A percentile compares a stretch with the other conserved stretches of the same genome.
Evolutionary conservation across 768 basidiomycete genomes (phyloP).

Genomic region (Lepiota venenata): DNA sequence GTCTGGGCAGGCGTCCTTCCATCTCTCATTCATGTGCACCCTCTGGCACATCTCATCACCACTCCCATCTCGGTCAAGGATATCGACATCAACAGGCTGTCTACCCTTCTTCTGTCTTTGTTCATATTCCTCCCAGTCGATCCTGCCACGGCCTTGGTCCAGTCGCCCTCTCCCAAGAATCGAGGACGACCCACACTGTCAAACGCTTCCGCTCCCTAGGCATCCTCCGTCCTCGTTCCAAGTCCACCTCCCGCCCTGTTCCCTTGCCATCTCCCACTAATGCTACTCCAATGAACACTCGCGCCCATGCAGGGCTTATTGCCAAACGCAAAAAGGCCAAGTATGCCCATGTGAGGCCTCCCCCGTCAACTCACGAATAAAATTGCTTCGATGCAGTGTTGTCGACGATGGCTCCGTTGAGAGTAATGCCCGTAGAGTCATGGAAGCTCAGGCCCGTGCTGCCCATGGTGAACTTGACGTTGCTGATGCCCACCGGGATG

Average conservation of each 20-base stretch:
- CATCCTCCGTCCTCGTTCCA: conserved; percentile 9
- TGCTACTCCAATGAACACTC: conserved; percentile 1
- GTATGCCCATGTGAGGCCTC: conserved; percentile 37
- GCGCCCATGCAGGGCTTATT: conserved; percentile 18
- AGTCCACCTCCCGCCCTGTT: conserved; percentile 1
- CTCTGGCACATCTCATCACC: conserved; percentile 44
- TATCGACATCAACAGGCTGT: conserved; percentile 55
- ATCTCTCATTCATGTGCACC: conserved; percentile 36
- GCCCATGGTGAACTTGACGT: conserved; percentile 32
- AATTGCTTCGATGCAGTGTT: conserved; percentile 66
- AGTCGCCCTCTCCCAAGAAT: conserved; percentile 16
- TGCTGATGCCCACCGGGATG: conserved; percentile 57
- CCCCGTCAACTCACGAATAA: conserved; percentile 61
- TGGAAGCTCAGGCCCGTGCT: conserved; percentile 54
- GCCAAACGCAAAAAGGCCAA: conserved; percentile 51
- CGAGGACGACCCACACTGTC: conserved; percentile 9
- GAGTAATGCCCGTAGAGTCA: conserved; percentile 47
- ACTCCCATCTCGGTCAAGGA: conserved; percentile 45
- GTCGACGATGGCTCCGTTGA: conserved; percentile 62
- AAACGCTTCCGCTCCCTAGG: conserved; percentile 16
- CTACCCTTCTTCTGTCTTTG: conserved; percentile 56
- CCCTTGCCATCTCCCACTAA: conserved; percentile 18
- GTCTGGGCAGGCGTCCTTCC: conserved; percentile 23
- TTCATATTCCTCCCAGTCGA: conserved; percentile 40
- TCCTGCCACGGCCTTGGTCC: conserved; percentile 13